Evolutionary conservation across 2,329 filamentous ascomycete species (phyloP).

Genomic region (Lasiodiplodia hormozganensis): DNA sequence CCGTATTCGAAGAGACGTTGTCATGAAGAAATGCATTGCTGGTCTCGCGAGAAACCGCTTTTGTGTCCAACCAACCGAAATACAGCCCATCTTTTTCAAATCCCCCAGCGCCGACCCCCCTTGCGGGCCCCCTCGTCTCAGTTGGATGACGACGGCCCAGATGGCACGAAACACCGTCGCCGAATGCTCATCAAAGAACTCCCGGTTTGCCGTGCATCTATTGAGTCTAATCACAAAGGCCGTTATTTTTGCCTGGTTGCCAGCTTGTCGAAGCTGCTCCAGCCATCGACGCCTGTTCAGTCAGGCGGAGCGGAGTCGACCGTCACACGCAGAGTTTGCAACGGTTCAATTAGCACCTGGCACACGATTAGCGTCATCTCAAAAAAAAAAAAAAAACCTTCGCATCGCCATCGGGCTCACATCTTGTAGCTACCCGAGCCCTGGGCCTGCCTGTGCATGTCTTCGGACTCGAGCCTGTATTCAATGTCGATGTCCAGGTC

Average conservation of each 20-base stretch:
- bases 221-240: constrained; percentile 21
- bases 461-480: constrained; percentile 80
- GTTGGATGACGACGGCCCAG: constrained; percentile 15
- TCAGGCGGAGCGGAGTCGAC: constrained; percentile 17
- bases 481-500: constrained; percentile 90
- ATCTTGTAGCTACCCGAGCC: constrained; percentile 83
- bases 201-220: constrained; percentile 29
- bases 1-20: neutral
- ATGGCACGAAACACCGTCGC: constrained; percentile 28
- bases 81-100: constrained; percentile 19
- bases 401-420: constrained; percentile 36
- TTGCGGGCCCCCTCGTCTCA: constrained; percentile 14
- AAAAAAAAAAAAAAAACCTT: neutral
- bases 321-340: constrained; percentile 16
- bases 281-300: constrained; percentile 3
- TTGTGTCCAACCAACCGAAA: constrained; percentile 26
- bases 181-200: constrained; percentile 27
- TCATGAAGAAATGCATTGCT: constrained; percentile 23
- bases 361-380: neutral
- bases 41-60: constrained; percentile 15
- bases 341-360: constrained; percentile 24
- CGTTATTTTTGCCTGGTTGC: constrained; percentile 12
- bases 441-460: constrained; percentile 70
- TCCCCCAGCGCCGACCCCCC: constrained; percentile 16
- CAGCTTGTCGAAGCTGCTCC: constrained; percentile 23